Evolutionary conservation across 768 basidiomycete genomes (phyloP).

Genomic region (Cystofilobasidium ferigula): DNA sequence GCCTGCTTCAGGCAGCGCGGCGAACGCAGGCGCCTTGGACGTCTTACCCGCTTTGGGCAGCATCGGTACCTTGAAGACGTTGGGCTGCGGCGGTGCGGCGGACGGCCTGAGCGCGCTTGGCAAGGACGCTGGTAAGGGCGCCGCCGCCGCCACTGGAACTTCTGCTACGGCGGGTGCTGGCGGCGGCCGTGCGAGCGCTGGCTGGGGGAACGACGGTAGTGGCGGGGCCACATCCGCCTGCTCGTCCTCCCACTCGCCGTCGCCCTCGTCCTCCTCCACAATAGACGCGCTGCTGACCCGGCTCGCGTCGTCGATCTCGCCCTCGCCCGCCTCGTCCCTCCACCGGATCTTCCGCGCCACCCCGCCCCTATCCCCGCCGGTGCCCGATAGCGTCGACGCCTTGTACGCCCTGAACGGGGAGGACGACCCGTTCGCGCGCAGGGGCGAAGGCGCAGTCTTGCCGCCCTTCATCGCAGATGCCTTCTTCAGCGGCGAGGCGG

Average conservation of each 20-base stretch:
- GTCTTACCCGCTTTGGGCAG: conserved; percentile 12
- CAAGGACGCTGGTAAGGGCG: too few species aligned
- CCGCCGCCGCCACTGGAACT: too few species aligned
- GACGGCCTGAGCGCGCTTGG: too few species aligned
- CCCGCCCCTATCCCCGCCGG: too few species aligned
- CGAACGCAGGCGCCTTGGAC: background rate
- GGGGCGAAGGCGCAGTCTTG: conserved; percentile 6
- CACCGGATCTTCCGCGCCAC: conserved; percentile 66
- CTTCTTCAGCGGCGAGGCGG: conserved; percentile 3
- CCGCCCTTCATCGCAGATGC: conserved; percentile 5
- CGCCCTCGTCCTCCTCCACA: background rate
- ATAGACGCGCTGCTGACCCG: conserved; percentile 6
- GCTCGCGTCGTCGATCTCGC: conserved; percentile 53
- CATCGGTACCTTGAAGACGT: conserved; percentile 4
- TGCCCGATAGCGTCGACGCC: conserved; percentile 6
- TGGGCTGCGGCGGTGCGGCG: background rate
- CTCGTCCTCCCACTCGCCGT: conserved; percentile 26
- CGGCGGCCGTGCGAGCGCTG: background rate
- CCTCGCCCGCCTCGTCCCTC: conserved; percentile 76
- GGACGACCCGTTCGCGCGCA: conserved; percentile 2
- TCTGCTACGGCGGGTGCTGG: too few species aligned
- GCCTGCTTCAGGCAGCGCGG: background rate
- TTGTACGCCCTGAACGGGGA: conserved; percentile 47
- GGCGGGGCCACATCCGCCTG: background rate
- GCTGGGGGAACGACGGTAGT: background rate